Evolutionary conservation across 129 eudicot genomes (phyloP).

Genomic region (Flaveria bidentis): DNA sequence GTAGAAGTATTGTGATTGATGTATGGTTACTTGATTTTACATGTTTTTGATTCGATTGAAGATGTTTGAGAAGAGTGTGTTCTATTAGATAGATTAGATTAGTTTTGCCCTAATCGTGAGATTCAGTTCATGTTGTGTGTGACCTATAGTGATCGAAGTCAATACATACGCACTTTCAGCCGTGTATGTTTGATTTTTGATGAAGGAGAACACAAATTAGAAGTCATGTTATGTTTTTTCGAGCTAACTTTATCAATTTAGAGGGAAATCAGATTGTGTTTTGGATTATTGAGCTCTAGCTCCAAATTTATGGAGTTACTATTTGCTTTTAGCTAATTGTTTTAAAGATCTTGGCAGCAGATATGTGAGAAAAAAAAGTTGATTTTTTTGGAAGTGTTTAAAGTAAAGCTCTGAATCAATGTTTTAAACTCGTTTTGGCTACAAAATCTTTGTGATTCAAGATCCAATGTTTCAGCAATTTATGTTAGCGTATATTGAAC

Average conservation of each 20-base stretch:
- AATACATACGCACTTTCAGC: not conserved
- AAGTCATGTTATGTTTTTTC: not conserved
- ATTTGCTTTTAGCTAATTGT: not conserved
- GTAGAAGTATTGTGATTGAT: conserved; percentile 10
- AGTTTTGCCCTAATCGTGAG: conserved; percentile 25
- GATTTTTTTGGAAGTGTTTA: not conserved
- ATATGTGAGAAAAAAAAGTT: too few relatives aligned
- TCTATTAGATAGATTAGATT: conserved; percentile 1
- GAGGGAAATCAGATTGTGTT: not conserved
- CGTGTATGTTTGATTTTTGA: conserved; percentile 1
- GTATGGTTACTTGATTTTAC: conserved; percentile 6
- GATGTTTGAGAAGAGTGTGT: not conserved
- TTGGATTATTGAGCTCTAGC: conserved; percentile 14
- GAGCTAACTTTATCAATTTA: not conserved
- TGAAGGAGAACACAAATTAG: not conserved
- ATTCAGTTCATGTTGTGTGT: conserved; percentile 8
- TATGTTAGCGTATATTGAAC: conserved; percentile 11
- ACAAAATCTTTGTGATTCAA: not conserved
- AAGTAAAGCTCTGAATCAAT: conserved; percentile 9
- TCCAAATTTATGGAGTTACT: not conserved
- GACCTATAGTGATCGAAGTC: conserved; percentile 14
- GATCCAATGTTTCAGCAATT: not conserved
- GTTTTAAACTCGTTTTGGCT: not conserved
- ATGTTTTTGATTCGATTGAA: not conserved
- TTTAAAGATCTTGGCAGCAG: not conserved